Evolutionary conservation across 208 protist species (phyloP), one percentile per base, ranked within the genome.

Genomic region (Phytomonas francai): DNA sequence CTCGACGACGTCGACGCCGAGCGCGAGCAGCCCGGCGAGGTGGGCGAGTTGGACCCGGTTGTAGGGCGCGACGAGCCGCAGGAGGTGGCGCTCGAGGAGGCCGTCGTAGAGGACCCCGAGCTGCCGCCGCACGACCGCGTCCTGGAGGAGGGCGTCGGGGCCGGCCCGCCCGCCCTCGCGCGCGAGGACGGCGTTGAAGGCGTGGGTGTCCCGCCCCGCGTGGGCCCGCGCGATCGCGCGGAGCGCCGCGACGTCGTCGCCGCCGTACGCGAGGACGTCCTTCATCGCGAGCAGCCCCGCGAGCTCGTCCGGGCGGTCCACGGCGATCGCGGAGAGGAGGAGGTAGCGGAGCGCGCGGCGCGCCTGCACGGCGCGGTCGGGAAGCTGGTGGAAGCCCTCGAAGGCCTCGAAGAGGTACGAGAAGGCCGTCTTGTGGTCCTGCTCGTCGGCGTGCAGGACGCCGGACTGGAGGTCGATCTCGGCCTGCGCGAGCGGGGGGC

Each of bases 351-450:
- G 84, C 31, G 88, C 75, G 19, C 79, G 76, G 14, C 93, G 82
- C 11, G 97, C 97, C 42, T 87, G 84, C 14, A 74, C 63, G 51
- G 92, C 85, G 66, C 92, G 80, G 39, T 94, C 81, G 14, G 91
- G 89, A 3, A 98, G 68, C 34, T 90, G 85, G 63, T 98, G 87
- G 74, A 94, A 99, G 28, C 92, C 95, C 81, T 99, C 98, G 67
- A 99, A 99, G 30, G 97, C 93, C 79, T 99, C 98, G 78, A 95
- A 99, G 57, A 99, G 97, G 89, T 99, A 99, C 4, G 97, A 99
- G 79, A 97, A 98, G 29, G 97, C 97, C 14, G 98, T 99, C 79
- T 99, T 99, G 74, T 88, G 96, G 77, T 99, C 98, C 16, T 97
- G 94, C 77, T 99, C 98, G 78, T 99, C 96, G 3, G 97, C 95